phyloP scores from a whole-genome alignment of 2,329 filamentous ascomycete species.

The Hypocrella siamensis region DNA sequence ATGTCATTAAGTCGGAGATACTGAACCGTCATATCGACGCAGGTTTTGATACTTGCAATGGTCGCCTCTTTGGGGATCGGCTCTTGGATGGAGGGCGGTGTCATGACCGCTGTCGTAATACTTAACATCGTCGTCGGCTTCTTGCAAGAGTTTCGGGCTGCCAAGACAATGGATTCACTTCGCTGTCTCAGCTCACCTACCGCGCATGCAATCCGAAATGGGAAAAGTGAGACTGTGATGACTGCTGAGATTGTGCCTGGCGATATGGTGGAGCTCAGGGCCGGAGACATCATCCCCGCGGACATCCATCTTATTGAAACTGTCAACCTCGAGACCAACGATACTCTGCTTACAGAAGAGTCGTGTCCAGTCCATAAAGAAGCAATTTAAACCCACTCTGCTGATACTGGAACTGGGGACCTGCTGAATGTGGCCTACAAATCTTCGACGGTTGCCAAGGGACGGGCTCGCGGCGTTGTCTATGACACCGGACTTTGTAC shows the following conservation, averaged over 20 bases:
- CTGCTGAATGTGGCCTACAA: slow-evolving; percentile 57
- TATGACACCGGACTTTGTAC: slow-evolving; percentile 58
- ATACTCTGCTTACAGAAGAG: slow-evolving; percentile 60
- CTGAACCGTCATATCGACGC: too few species aligned
- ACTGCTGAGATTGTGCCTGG: slow-evolving; percentile 46
- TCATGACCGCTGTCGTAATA: slow-evolving; percentile 47
- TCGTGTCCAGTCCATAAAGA: slow-evolving; percentile 54
- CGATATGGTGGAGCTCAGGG: slow-evolving; percentile 45
- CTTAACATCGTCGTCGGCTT: slow-evolving; percentile 53
- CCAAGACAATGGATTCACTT: slow-evolving; percentile 46
- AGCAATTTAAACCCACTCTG: slow-evolving; percentile 38
- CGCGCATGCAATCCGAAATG: slow-evolving; percentile 41
- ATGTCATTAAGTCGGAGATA: too few species aligned
- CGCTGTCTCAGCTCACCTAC: slow-evolving; percentile 42
- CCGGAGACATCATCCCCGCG: slow-evolving; percentile 55
- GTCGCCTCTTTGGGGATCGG: slow-evolving; percentile 49
- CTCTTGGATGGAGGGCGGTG: slow-evolving; percentile 48
- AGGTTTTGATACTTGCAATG: slow-evolving; percentile 64
- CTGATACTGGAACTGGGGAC: slow-evolving; percentile 48
- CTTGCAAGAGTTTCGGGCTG: slow-evolving; percentile 44
- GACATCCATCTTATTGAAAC: slow-evolving; percentile 49
- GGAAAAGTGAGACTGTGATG: slow-evolving; percentile 33
- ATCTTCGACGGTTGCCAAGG: slow-evolving; percentile 56
- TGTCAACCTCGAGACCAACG: slow-evolving; percentile 63
- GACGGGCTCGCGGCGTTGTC: slow-evolving; percentile 53